A percentile compares a stretch with the other conserved stretches of the same genome.
These are phyloP conservation scores for Ramichloridium luteum DNA, from an alignment of 2,329 filamentous ascomycete species.

Conservation along the genomic window DNA sequence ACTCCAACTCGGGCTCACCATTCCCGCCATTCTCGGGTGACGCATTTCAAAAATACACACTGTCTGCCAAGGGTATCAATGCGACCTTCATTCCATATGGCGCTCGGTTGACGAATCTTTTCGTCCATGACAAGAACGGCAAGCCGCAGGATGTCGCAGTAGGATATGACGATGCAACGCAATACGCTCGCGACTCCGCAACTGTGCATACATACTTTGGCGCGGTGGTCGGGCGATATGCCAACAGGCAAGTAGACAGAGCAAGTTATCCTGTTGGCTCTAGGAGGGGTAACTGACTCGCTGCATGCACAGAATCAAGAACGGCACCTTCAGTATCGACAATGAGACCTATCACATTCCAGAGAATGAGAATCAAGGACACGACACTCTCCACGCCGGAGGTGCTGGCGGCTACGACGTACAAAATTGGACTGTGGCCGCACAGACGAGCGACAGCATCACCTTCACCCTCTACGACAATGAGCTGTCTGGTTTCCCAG, in stretches of 20 bases:
- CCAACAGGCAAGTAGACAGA: constrained; percentile 30
- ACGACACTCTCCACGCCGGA: constrained; percentile 40
- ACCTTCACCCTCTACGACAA: constrained; percentile 64
- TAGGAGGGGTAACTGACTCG: no score
- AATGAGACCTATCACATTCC: constrained; percentile 36
- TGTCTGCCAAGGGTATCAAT: constrained; percentile 20
- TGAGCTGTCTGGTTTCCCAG: constrained; percentile 65
- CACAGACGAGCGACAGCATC: constrained; percentile 54
- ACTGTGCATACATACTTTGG: constrained; percentile 51
- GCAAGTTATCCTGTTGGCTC: constrained; percentile 10
- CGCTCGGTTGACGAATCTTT: constrained; percentile 20
- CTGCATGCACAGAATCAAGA: constrained; percentile 40
- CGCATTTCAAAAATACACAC: constrained; percentile 17
- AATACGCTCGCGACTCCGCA: constrained; percentile 30
- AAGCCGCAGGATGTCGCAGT: constrained; percentile 37
- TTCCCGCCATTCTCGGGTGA: constrained; percentile 20
- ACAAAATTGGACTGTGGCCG: constrained; percentile 60
- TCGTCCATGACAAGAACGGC: constrained; percentile 22
- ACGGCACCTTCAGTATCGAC: constrained; percentile 42
- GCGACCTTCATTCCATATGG: constrained; percentile 22
- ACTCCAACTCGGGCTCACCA: no score
- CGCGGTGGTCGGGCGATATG: constrained; percentile 42
- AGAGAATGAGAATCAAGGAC: constrained; percentile 39
- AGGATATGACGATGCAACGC: constrained; percentile 37
- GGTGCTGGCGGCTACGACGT: constrained; percentile 47